phyloP scores from a whole-genome alignment of 176 grass and related monocot genomes.

The Oryza coarctata region DNA sequence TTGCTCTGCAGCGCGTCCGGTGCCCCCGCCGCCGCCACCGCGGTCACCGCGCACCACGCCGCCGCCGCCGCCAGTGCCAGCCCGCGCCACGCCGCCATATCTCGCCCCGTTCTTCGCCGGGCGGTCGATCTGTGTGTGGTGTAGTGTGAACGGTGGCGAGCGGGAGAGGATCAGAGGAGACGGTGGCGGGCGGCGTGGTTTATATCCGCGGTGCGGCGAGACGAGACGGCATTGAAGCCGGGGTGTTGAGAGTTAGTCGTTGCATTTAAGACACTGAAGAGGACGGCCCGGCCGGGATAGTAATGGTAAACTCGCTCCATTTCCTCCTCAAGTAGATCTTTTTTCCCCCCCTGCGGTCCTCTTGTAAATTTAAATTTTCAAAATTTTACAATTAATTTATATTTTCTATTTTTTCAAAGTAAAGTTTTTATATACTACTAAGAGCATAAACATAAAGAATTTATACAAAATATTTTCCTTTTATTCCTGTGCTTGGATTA shows the following conservation, averaged over 20 bases:
- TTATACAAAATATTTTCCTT: no score
- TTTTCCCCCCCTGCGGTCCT: no score
- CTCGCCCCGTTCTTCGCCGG: neutral
- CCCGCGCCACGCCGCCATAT: neutral
- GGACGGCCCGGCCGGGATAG: neutral
- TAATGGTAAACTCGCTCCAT: neutral
- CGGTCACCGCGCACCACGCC: neutral
- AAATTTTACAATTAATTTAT: no score
- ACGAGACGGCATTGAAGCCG: conserved; percentile 18
- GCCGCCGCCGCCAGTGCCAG: neutral
- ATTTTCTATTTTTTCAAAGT: no score
- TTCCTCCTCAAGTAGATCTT: neutral
- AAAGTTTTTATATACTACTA: no score
- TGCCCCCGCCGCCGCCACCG: neutral
- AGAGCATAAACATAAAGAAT: no score
- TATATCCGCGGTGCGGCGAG: conserved; percentile 19
- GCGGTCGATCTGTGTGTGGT: neutral
- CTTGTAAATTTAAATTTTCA: no score
- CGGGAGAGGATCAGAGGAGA: neutral
- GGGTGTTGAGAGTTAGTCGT: conserved; percentile 29
- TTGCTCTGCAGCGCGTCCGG: conserved; percentile 49
- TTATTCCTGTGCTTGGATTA: no score
- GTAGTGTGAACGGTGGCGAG: neutral
- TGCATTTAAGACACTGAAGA: conserved; percentile 9
- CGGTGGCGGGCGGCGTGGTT: conserved; percentile 2